Evolutionary conservation across 2,329 filamentous ascomycete species (phyloP).

Genomic region (Fusarium penzigii): DNA sequence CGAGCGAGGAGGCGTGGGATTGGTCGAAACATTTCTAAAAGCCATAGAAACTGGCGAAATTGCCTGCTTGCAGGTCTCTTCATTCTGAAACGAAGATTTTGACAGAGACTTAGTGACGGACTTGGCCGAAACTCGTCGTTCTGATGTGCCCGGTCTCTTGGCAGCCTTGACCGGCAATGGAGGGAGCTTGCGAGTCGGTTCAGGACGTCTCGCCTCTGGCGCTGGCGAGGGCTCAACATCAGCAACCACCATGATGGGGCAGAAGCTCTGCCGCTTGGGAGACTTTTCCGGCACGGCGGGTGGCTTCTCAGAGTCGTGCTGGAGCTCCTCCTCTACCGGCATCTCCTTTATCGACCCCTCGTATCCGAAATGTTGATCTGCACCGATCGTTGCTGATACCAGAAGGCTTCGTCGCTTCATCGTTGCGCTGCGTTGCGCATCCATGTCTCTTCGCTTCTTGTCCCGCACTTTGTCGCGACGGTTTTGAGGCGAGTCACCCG

Average conservation of each 20-base stretch:
- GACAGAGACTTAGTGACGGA: slow-evolving; percentile 1
- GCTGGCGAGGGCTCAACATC: slow-evolving; percentile 36
- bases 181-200: background rate
- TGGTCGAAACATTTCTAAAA: slow-evolving; percentile 18
- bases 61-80: slow-evolving; percentile 5
- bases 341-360: slow-evolving; percentile 2
- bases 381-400: background rate
- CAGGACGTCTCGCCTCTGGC: slow-evolving; percentile 1
- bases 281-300: slow-evolving; percentile 14
- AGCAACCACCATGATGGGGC: slow-evolving; percentile 42
- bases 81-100: background rate
- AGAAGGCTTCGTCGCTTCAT: slow-evolving; percentile 22
- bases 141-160: background rate
- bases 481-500: slow-evolving; percentile 28
- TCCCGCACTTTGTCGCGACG: slow-evolving; percentile 42
- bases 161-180: background rate
- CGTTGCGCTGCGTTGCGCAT: slow-evolving; percentile 31
- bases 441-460: slow-evolving; percentile 43
- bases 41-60: slow-evolving; percentile 7
- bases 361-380: background rate
- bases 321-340: slow-evolving; percentile 3
- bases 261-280: slow-evolving; percentile 29
- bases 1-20: slow-evolving; percentile 35
- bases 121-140: slow-evolving; percentile 4
- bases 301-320: background rate